Percentiles rank a stretch among this genome's conserved stretches.
Evolutionary conservation across 805 yeast species (phyloP).

Genomic region (Clavispora vitiphila): DNA sequence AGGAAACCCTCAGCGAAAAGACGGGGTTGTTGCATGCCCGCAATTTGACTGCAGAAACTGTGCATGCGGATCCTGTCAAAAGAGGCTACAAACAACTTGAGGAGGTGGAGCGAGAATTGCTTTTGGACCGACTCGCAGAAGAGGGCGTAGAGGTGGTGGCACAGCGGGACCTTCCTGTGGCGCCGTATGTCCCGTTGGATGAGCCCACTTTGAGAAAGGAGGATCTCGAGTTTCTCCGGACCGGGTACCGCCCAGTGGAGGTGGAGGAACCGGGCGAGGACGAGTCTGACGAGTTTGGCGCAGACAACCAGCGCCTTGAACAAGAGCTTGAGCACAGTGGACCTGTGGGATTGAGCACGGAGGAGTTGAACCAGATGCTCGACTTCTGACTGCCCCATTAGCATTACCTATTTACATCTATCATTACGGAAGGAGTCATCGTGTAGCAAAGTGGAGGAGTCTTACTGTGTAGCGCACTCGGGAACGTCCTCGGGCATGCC

Average conservation of each 20-base stretch:
- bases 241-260: slow-evolving; percentile 15
- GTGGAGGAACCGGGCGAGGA: no score
- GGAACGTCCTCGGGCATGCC: neutral
- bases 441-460: no score
- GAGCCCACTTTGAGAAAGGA: slow-evolving; percentile 25
- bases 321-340: slow-evolving; percentile 9
- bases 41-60: slow-evolving; percentile 3
- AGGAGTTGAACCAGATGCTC: slow-evolving; percentile 33
- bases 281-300: slow-evolving; percentile 7
- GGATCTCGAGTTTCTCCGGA: slow-evolving; percentile 19
- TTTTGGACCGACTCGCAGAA: slow-evolving; percentile 17
- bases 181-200: slow-evolving; percentile 8
- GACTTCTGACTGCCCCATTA: slow-evolving; percentile 19
- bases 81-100: slow-evolving; percentile 2
- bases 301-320: slow-evolving; percentile 2
- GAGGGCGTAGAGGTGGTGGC: slow-evolving; percentile 47
- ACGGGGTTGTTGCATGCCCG: slow-evolving; percentile 20
- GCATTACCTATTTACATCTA: slow-evolving; percentile 2
- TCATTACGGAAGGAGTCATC: neutral
- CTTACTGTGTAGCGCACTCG: slow-evolving; percentile 4
- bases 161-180: slow-evolving; percentile 18
- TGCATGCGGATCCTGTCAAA: slow-evolving; percentile 25
- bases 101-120: slow-evolving; percentile 7
- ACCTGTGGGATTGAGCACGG: slow-evolving; percentile 26
- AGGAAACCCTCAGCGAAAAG: slow-evolving; percentile 12